Evolutionary conservation across 441 rosid species (phyloP).

Genomic region (Brassica hybrid): DNA sequence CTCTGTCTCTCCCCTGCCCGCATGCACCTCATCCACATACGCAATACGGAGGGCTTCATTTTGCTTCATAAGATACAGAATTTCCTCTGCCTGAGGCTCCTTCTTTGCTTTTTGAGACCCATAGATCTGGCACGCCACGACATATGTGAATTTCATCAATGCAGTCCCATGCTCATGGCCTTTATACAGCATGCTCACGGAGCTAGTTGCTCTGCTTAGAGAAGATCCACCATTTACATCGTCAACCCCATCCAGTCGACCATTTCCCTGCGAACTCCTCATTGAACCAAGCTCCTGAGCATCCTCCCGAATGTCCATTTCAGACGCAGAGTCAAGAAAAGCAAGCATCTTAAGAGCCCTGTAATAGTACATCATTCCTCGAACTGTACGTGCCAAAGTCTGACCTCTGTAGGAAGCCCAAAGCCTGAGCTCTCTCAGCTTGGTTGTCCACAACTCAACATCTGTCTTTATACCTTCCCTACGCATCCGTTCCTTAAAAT

Average conservation of each 20-base stretch:
- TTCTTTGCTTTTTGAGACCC: conserved; percentile 76
- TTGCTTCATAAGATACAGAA: conserved; percentile 61
- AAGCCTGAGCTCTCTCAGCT: conserved; percentile 67
- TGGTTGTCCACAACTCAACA: conserved; percentile 66
- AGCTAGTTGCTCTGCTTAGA: conserved; percentile 58
- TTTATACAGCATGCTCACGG: conserved; percentile 55
- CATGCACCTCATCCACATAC: conserved; percentile 68
- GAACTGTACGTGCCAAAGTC: conserved; percentile 76
- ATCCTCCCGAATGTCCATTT: conserved; percentile 68
- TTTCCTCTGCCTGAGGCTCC: conserved; percentile 74
- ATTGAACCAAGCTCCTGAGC: conserved; percentile 65
- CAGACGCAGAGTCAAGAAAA: conserved; percentile 77
- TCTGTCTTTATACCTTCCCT: conserved; percentile 78
- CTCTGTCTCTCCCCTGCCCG: conserved; percentile 56
- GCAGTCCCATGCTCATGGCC: conserved; percentile 74
- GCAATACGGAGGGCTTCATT: conserved; percentile 80
- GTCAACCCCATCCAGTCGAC: conserved; percentile 46
- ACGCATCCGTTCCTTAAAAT: conserved; percentile 85
- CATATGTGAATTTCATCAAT: conserved; percentile 71
- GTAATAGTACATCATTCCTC: conserved; percentile 84
- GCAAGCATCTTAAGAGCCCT: conserved; percentile 78
- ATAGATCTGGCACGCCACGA: conserved; percentile 77
- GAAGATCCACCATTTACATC: conserved; percentile 57
- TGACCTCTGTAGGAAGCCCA: conserved; percentile 87
- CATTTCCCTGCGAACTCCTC: conserved; percentile 48